These are phyloP conservation scores for Protomyces lactucae-debilis DNA, from an alignment of 1,139 yeast species.

Conservation along the genomic window DNA sequence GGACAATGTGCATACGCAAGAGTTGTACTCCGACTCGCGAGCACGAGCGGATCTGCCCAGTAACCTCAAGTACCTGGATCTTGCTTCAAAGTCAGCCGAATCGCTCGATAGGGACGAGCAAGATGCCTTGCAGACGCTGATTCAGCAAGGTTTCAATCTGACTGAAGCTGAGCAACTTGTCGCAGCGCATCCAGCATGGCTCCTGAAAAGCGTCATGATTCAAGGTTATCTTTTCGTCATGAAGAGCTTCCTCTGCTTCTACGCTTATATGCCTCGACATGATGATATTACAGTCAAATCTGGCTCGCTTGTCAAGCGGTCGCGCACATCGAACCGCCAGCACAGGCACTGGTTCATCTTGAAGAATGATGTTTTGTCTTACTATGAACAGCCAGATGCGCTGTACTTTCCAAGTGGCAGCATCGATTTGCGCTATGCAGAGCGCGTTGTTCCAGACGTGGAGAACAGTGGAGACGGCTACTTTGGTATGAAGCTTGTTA, in stretches of 20 bases:
- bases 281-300: slow-evolving; percentile 52
- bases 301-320: slow-evolving; percentile 43
- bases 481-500: slow-evolving; percentile 39
- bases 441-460: slow-evolving; percentile 32
- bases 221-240: slow-evolving; percentile 85
- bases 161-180: not conserved
- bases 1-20: not conserved
- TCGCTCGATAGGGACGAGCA: not conserved
- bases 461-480: slow-evolving; percentile 1
- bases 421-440: slow-evolving; percentile 64
- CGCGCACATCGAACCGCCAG: slow-evolving; percentile 32
- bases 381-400: slow-evolving; percentile 68
- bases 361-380: slow-evolving; percentile 61
- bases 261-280: slow-evolving; percentile 66
- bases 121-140: not conserved
- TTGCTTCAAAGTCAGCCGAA: not conserved
- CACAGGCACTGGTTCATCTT: slow-evolving; percentile 72
- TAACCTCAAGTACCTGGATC: not conserved
- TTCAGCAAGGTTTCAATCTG: not conserved
- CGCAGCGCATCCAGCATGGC: slow-evolving; percentile 60
- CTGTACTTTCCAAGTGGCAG: slow-evolving; percentile 75
- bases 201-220: slow-evolving; percentile 70
- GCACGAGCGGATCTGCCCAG: not conserved
- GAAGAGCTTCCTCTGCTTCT: slow-evolving; percentile 58
- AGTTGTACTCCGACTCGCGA: not conserved